phyloP scores from a whole-genome alignment of 306 rosid genomes.

The Canavalia ensiformis region DNA sequence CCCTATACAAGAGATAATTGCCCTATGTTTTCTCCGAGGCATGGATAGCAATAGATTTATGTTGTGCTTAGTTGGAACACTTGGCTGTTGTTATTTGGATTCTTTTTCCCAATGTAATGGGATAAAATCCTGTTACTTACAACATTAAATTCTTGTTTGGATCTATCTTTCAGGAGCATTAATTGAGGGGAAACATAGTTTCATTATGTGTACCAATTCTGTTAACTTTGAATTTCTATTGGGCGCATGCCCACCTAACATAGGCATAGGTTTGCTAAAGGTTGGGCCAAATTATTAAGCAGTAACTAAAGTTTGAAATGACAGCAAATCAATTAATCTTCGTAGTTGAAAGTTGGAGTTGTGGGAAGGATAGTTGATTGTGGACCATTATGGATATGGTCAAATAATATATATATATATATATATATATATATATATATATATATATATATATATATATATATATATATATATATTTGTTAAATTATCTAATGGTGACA shows the following conservation, averaged over 20 bases:
- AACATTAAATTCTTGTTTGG: not conserved
- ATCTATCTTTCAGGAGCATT: not conserved
- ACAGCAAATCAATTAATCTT: not conserved
- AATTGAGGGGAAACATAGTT: conserved; percentile 11
- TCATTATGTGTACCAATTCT: not conserved
- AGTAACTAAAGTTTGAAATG: conserved; percentile 28
- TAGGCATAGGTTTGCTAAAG: not conserved
- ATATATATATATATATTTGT: no score
- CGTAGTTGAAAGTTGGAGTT: conserved; percentile 17
- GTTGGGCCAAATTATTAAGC: conserved; percentile 25
- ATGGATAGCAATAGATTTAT: not conserved
- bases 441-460: no score
- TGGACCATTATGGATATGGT: conserved; percentile 1
- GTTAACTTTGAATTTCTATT: conserved; percentile 12
- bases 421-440: no score
- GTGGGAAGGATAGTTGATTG: not conserved
- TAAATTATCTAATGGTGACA: not conserved
- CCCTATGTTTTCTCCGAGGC: not conserved
- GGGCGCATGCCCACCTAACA: conserved; percentile 33
- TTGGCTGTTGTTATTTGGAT: not conserved
- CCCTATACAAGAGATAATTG: not conserved
- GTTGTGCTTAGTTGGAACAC: not conserved
- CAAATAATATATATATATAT: no score
- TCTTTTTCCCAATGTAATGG: not conserved
- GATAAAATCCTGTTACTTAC: not conserved